Conservation (phyloP, 164 flowering plant genomes). For the Vitis riparia region DNA sequence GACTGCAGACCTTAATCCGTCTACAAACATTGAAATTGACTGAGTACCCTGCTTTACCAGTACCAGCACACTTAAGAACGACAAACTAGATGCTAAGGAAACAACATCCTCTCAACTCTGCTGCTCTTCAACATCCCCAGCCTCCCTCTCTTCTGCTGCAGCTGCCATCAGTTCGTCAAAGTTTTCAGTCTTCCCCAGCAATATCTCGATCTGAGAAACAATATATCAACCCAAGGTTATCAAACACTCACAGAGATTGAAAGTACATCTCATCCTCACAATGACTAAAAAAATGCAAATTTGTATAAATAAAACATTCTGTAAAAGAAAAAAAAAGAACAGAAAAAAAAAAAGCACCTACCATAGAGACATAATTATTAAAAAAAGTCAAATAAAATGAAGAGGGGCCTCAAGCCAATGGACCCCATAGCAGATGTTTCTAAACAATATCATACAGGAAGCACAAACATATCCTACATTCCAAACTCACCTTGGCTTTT, state of each 20-base stretch:
- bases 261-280: too few relatives aligned
- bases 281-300: too few relatives aligned
- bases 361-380: too few relatives aligned
- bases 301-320: too few relatives aligned
- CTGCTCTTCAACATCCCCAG: constrained; percentile 25
- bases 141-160: constrained; percentile 38
- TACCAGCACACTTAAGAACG: neutral
- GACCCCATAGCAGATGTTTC: too few relatives aligned
- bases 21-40: neutral
- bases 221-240: neutral
- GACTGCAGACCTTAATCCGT: too few relatives aligned
- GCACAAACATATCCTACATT: too few relatives aligned
- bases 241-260: neutral
- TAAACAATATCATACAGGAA: too few relatives aligned
- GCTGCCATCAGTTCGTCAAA: constrained; percentile 52
- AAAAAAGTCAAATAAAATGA: too few relatives aligned
- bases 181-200: constrained; percentile 42
- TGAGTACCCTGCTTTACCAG: neutral
- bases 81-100: neutral
- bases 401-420: too few relatives aligned
- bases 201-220: constrained; percentile 35
- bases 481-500: constrained; percentile 37
- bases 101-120: constrained; percentile 17
- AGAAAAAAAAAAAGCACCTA: too few relatives aligned
- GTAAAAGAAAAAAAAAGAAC: too few relatives aligned